Evolutionary conservation across 2,329 filamentous ascomycete genomes (phyloP).

Genomic region (Arthrobotrys conoides): DNA sequence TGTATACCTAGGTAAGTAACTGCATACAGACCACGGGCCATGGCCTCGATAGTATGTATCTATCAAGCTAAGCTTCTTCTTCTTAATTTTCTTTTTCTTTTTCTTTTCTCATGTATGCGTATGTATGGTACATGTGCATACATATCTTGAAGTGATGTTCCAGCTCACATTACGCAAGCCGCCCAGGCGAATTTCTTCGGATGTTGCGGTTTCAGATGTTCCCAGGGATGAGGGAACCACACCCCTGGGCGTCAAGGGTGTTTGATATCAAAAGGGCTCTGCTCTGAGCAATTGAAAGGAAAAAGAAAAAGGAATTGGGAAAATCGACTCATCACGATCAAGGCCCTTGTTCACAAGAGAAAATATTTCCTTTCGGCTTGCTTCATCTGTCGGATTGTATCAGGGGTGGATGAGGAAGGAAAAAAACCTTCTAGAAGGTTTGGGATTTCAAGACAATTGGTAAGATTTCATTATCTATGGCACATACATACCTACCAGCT

Average conservation of each 20-base stretch:
- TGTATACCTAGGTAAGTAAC: too few species aligned
- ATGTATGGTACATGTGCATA: background rate
- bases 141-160: conserved; percentile 12
- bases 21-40: background rate
- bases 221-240: conserved; percentile 16
- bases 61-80: background rate
- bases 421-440: conserved; percentile 36
- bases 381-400: conserved; percentile 26
- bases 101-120: background rate
- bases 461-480: conserved; percentile 1
- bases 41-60: background rate
- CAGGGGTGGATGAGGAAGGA: background rate
- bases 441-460: conserved; percentile 8
- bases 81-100: background rate
- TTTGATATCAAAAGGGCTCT: conserved; percentile 16
- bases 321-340: background rate
- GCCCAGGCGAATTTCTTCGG: conserved; percentile 28
- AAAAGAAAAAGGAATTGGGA: conserved; percentile 5
- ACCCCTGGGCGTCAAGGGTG: conserved; percentile 28
- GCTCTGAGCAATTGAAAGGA: background rate
- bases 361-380: conserved; percentile 16
- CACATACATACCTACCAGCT: conserved; percentile 14
- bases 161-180: conserved; percentile 21
- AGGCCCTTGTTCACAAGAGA: background rate
- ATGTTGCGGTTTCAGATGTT: conserved; percentile 43